A percentile compares a stretch with the other conserved stretches of the same genome.
phyloP scores from a whole-genome alignment of 2,329 filamentous ascomycete species.

The Hypoxylon sp. region DNA sequence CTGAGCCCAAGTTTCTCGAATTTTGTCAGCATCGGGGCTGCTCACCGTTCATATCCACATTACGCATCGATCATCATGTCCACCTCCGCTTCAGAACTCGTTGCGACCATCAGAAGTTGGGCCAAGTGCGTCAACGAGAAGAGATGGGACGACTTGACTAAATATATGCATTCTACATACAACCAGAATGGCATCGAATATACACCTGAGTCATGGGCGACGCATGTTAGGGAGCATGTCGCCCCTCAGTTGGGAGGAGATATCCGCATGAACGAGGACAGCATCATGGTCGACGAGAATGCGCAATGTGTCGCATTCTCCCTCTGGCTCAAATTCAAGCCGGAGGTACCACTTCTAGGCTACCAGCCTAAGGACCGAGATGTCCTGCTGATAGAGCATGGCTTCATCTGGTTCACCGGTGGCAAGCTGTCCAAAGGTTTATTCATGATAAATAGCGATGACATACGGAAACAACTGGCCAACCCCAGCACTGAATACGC shows the following conservation, averaged over 20 bases:
- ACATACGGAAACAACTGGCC: conserved; percentile 40
- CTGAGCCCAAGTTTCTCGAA: not conserved
- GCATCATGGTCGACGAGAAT: conserved; percentile 35
- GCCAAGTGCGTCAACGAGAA: conserved; percentile 40
- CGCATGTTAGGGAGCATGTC: conserved; percentile 31
- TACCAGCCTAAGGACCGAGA: conserved; percentile 37
- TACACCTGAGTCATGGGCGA: conserved; percentile 34
- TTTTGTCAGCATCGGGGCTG: conserved; percentile 5
- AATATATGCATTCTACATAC: conserved; percentile 37
- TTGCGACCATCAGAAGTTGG: conserved; percentile 35
- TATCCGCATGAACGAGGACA: conserved; percentile 36
- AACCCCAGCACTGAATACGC: conserved; percentile 21
- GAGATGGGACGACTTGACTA: conserved; percentile 38
- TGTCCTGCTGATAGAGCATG: conserved; percentile 32
- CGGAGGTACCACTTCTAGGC: conserved; percentile 31
- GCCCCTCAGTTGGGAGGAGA: conserved; percentile 30
- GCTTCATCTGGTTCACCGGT: conserved; percentile 39
- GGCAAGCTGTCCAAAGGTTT: conserved; percentile 38
- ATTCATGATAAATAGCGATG: conserved; percentile 39
- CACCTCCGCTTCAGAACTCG: conserved; percentile 27
- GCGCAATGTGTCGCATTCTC: conserved; percentile 35
- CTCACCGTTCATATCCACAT: conserved; percentile 2
- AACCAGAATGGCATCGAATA: conserved; percentile 39
- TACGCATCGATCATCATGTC: conserved; percentile 29
- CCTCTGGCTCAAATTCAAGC: conserved; percentile 37